Conservation (phyloP, 2,329 filamentous ascomycete genomes). For the Pseudogymnoascus sp. region DNA sequence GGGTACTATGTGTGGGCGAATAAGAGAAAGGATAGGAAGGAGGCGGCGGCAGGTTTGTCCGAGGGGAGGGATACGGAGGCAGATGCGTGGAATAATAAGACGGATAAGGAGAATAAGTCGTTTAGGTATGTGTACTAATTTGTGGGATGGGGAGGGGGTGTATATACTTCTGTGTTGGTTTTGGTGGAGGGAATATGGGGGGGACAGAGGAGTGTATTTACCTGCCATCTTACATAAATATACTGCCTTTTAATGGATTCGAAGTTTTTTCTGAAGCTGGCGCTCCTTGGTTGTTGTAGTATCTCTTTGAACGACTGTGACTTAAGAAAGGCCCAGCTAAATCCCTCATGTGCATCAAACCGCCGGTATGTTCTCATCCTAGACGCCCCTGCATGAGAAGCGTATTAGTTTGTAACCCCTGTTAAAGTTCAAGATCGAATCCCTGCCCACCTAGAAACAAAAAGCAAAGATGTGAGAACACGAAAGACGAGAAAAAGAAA, state of each 20-base stretch:
- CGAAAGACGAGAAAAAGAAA: background rate
- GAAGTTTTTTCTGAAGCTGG: background rate
- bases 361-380: background rate
- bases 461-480: background rate
- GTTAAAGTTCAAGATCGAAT: background rate
- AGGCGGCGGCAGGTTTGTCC: constrained; percentile 27
- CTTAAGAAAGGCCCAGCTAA: no score
- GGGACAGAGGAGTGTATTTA: background rate
- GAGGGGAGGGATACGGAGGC: constrained; percentile 30
- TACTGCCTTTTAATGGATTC: background rate
- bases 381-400: background rate
- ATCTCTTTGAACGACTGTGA: background rate
- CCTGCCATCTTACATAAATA: background rate
- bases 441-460: no score
- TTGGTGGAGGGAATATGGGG: background rate
- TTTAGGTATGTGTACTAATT: constrained; percentile 47
- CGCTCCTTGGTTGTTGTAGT: background rate
- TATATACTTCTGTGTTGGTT: constrained; percentile 4
- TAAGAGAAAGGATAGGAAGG: constrained; percentile 36
- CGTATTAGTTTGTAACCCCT: background rate
- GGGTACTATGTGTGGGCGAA: constrained; percentile 46
- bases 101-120: constrained; percentile 51
- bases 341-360: no score
- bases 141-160: background rate
- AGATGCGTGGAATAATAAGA: constrained; percentile 45